Evolutionary conservation across 176 grass and related monocot species (phyloP).

Genomic region (Cymbopogon citratus): DNA sequence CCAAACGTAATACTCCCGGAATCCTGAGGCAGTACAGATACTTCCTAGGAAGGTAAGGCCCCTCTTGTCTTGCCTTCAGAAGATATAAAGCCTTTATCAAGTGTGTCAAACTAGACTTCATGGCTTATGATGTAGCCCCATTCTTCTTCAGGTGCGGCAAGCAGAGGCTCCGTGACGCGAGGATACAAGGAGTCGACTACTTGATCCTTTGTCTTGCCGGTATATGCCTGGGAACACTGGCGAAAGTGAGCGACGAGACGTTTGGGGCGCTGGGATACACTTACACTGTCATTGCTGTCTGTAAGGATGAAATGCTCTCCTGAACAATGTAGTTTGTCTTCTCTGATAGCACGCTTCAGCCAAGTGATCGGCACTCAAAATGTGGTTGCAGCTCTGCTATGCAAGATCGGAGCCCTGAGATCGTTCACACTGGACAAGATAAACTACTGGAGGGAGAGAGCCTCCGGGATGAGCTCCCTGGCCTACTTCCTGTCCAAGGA

Average conservation of each 20-base stretch:
- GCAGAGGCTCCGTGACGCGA: slow-evolving; percentile 67
- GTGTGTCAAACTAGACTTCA: neutral
- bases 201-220: slow-evolving; percentile 72
- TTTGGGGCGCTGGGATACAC: slow-evolving; percentile 75
- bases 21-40: slow-evolving; percentile 68
- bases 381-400: slow-evolving; percentile 45
- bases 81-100: neutral
- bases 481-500: slow-evolving; percentile 71
- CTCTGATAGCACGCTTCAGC: neutral
- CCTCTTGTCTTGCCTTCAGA: neutral
- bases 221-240: slow-evolving; percentile 73
- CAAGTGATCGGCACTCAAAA: neutral
- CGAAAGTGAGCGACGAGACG: slow-evolving; percentile 74
- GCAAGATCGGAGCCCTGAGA: slow-evolving; percentile 75
- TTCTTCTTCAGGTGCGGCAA: slow-evolving; percentile 50
- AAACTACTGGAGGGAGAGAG: slow-evolving; percentile 70
- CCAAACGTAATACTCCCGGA: slow-evolving; percentile 56
- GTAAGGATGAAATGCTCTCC: slow-evolving; percentile 39
- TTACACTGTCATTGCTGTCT: slow-evolving; percentile 80
- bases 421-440: slow-evolving; percentile 67
- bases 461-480: slow-evolving; percentile 71
- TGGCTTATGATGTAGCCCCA: neutral
- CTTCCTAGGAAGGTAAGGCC: slow-evolving; percentile 80
- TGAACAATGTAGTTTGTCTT: neutral
- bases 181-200: slow-evolving; percentile 67